A percentile compares a stretch with the other conserved stretches of the same genome.
phyloP scores from a whole-genome alignment of 371 early-diverging fungal species.

The Dinochytrium kinnereticum region DNA sequence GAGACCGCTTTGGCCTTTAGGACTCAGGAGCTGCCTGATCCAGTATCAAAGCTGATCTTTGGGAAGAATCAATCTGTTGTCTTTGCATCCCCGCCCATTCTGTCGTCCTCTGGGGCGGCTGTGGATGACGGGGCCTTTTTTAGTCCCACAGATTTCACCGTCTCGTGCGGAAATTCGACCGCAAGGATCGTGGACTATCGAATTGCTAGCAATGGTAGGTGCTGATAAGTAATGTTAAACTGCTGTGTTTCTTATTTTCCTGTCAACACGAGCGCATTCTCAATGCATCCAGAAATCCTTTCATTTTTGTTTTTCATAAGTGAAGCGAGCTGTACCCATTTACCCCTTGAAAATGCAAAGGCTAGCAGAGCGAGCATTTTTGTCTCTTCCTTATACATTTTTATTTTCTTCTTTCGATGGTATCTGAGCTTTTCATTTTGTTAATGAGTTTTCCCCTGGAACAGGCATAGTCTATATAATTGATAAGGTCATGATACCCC shows the following conservation, averaged over 20 bases:
- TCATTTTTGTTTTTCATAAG: too few species aligned
- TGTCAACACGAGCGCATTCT: too few species aligned
- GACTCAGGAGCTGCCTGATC: constrained; percentile 7
- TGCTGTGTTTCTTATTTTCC: too few species aligned
- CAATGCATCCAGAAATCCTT: too few species aligned
- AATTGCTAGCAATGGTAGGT: not conserved
- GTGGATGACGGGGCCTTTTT: not conserved
- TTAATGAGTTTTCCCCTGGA: too few species aligned
- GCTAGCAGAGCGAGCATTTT: too few species aligned
- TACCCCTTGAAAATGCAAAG: too few species aligned
- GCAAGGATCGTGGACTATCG: constrained; percentile 18
- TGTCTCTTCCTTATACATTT: too few species aligned
- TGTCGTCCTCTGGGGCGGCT: not conserved
- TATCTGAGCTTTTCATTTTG: not conserved
- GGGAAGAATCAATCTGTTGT: constrained; percentile 24
- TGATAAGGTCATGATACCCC: constrained; percentile 31
- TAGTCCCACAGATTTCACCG: constrained; percentile 11
- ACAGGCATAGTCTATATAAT: constrained; percentile 35
- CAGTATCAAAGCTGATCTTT: constrained; percentile 20
- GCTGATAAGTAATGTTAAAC: too few species aligned
- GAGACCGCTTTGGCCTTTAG: constrained; percentile 21
- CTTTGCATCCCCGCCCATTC: not conserved
- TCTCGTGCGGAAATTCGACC: not conserved
- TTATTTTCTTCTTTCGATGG: not conserved
- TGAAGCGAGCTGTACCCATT: too few species aligned